Base-by-base conservation (phyloP, 2,329 filamentous ascomycete species). In the Nigrograna mackinnonii region DNA sequence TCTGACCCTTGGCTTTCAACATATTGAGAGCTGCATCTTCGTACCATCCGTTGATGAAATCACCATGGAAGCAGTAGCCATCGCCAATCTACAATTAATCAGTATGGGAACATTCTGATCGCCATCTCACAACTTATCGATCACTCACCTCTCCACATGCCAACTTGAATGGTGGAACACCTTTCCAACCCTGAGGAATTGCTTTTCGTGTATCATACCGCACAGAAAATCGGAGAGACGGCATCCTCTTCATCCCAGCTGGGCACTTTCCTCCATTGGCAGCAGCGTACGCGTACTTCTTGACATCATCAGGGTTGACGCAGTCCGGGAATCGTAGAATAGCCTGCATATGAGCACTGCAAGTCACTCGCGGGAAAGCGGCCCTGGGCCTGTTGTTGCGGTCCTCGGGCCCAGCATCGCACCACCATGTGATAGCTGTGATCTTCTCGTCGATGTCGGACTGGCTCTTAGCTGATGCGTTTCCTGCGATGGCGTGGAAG, bases 11-110 rank as follows among this genome's bases (percentile, higher is more conserved):
- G 36, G 67, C 60, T 34, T 56, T 56, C 14, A 73, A 41, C 67
- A 73, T 67, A 35, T 69, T 68, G 43, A 55, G 39, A 3, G 64
- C 67, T 1, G 58, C 64, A 45, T 71, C 67, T 9, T 59, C 54
- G 7, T 64, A 50, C 71, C 71, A 74, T 2, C 50, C 71, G 33
- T 73, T 73, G 50, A 74, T 71, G 34, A 74, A 74, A 42, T 74
- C 71, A 1, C 71, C 69, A 47, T 74, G 71, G 6, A 60, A 59
- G 57, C 67, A 69, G 47, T 63, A 73, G 12, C 47, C 48, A 20
- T 49, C 43, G 17, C 50, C 47, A n/a, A 33, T 33, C 31, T 33
- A 33, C 31, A 17, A 3, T 13, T 17, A 2, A 17, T 33, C 18
- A 33, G 31, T 17, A 28, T 28, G n/a, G 9, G 24, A 9, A 28